Conservation (phyloP, 2,329 filamentous ascomycete species). For the Tolypocladium paradoxum region DNA sequence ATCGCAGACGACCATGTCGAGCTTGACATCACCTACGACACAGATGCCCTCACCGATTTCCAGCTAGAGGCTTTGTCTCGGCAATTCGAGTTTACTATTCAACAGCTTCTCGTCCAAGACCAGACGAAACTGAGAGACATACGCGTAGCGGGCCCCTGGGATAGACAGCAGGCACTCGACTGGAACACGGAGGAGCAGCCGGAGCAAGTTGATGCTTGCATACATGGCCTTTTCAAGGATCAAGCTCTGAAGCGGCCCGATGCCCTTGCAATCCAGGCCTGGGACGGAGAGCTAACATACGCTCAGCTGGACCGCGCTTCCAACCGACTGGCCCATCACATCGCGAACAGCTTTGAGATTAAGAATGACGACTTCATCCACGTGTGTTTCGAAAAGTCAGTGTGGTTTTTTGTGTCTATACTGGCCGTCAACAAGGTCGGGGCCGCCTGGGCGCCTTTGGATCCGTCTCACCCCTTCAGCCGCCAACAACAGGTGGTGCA, state of each 20-base stretch:
- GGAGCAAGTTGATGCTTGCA: slow-evolving; percentile 14
- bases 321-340: slow-evolving; percentile 23
- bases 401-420: slow-evolving; percentile 2
- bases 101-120: background rate
- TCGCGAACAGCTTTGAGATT: slow-evolving; percentile 10
- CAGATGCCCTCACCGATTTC: background rate
- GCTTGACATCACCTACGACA: slow-evolving; percentile 4
- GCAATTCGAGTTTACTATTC: slow-evolving; percentile 1
- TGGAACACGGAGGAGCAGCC: background rate
- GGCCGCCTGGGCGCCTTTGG: slow-evolving; percentile 3
- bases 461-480: slow-evolving; percentile 1
- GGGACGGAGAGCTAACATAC: slow-evolving; percentile 33
- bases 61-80: slow-evolving; percentile 2
- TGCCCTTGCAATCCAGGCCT: slow-evolving; percentile 28
- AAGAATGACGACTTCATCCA: background rate
- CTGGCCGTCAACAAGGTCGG: slow-evolving; percentile 6
- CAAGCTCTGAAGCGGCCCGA: slow-evolving; percentile 21
- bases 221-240: slow-evolving; percentile 29
- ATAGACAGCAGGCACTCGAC: background rate
- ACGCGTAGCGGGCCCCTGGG: background rate
- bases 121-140: background rate
- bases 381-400: slow-evolving; percentile 7
- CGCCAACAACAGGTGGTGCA: background rate
- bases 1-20: background rate
- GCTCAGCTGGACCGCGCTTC: slow-evolving; percentile 25